phyloP scores from a whole-genome alignment of 1,284 basidiomycete species.

The Singerocomus inundabilis region DNA sequence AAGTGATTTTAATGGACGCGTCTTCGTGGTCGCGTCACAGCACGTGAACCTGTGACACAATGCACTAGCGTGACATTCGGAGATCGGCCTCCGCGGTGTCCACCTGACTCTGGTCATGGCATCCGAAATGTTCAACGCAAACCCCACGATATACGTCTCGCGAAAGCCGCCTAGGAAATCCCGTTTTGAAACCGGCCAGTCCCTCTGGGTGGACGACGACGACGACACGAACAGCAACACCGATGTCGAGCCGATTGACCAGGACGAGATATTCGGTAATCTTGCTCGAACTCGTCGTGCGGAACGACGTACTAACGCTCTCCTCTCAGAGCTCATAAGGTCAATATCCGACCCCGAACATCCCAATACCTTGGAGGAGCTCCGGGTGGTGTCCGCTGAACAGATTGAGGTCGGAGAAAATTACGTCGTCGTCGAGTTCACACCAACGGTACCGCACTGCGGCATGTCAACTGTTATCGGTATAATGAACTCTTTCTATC shows the following conservation, averaged over 20 bases:
- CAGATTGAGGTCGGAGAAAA: conserved; percentile 80
- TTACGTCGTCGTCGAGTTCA: conserved; percentile 84
- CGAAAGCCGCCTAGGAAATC: conserved; percentile 40
- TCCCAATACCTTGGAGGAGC: conserved; percentile 94
- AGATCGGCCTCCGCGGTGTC: neutral
- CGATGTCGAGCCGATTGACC: conserved; percentile 62
- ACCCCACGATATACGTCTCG: conserved; percentile 56
- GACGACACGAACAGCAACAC: conserved; percentile 28
- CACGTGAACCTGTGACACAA: conserved; percentile 30
- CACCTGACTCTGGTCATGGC: conserved; percentile 35
- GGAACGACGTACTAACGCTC: neutral
- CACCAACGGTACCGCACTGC: conserved; percentile 97
- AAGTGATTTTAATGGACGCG: conserved; percentile 32
- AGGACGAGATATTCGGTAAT: conserved; percentile 67
- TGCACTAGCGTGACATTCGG: conserved; percentile 10
- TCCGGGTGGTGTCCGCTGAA: conserved; percentile 89
- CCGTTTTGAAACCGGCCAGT: conserved; percentile 35
- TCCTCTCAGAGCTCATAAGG: conserved; percentile 76
- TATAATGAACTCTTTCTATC: conserved; percentile 27
- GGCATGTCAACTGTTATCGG: conserved; percentile 98
- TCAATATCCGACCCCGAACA: conserved; percentile 97
- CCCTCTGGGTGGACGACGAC: conserved; percentile 51
- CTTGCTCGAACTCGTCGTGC: conserved; percentile 1
- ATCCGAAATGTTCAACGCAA: conserved; percentile 60
- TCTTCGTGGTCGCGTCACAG: conserved; percentile 9